Base-by-base conservation (phyloP, 2,329 filamentous ascomycete genomes). In the Monilinia laxa region DNA sequence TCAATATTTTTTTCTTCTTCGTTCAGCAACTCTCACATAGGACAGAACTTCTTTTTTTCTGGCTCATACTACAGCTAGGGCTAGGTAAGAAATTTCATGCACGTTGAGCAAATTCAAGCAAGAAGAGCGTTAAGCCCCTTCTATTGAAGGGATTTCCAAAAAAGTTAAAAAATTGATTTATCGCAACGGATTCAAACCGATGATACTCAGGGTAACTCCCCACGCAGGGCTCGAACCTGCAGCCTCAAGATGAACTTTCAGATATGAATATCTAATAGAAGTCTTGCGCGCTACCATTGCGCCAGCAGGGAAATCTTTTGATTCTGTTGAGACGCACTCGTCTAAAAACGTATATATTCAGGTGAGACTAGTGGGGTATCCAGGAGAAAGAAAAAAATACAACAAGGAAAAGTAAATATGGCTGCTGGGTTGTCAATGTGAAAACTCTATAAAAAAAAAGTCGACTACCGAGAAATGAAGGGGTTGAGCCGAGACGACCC, bases 281-380 rank as follows among this genome's bases (percentile, higher is more conserved):
- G 57, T 59, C 57, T 59, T 59, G 42, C 57, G 57, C 57, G 57
- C 57, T 59, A 59, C 57, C 57, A 59, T 59, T 59, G 57, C 57
- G 57, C 57, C 57, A 59, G 57, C 57, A 59, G 57, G 57, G 57
- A 59, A 59, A 59, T 59, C 57, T 49, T 35, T 5, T 16, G 25
- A 18, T 35, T 0, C 23, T 47, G 5, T n/a, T 6, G 31, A 0
- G 0, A 0, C 0, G 0, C 0, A 0, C 0, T n/a, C n/a, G n/a
- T n/a, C 0, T 0, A 0, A 2, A 59, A 14, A 2, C 5, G 1
- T n/a, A 1, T 16, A 16, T 47, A 47, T 59, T 2, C 1, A n/a
- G 3, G 25, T 0, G 1, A 6, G 1, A 6, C 31, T 35, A 35
- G 31, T 35, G 31, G 31, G 31, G 7, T 35, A 9, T 35, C 31